Base-by-base conservation (phyloP, 352 stramenopile genomes). In the Globisporangium yorkense region DNA sequence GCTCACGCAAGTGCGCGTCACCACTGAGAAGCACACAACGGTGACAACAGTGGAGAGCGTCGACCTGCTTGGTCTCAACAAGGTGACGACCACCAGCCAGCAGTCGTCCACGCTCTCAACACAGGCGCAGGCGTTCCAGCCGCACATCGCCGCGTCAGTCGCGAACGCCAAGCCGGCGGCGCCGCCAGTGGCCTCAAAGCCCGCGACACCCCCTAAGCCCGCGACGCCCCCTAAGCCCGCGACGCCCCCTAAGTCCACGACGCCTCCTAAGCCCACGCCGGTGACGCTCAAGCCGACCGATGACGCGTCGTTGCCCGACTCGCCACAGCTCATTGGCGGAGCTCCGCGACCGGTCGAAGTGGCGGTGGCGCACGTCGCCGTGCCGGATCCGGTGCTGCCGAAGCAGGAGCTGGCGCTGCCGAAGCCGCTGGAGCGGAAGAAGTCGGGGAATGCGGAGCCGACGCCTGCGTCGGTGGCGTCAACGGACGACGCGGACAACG, bases 1-100 rank as follows among this genome's bases (percentile, higher is more conserved):
- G 5, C 13, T 50, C 20, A 49, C 45, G 39, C 41, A 56, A n/a
- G 21, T 13, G 3, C 56, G 44, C 10, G 29, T 24, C 41, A 55
- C 41, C 9, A 46, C 45, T 5, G 53, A 35, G 43, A 56, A 56
- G 39, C 21, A 15, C 16, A 33, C 33, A 35, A 15, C 41, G 1
- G 65, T 56, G 9, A 60, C 41, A 1, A 63, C 54, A 5, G 63
- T 72, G 27, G 63, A 77, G 57, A 81, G 47, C 48, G 68, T 82
- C 27, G 75, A 87, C 50, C 41, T 88, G 27, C 64, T 85, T 13
- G 70, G 71, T 9, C 49, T 83, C 12, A 60, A 80, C 43, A 71
- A 81, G 18, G 41, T 62, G 7, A 39, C 57, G 45, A 50, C 61
- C 4, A 33, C 66, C 18, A 15, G n/a, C 16, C 20, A 59, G 5